Evolutionary conservation across 805 yeast genomes (phyloP).

Genomic region (Zygotorulaspora florentina): DNA sequence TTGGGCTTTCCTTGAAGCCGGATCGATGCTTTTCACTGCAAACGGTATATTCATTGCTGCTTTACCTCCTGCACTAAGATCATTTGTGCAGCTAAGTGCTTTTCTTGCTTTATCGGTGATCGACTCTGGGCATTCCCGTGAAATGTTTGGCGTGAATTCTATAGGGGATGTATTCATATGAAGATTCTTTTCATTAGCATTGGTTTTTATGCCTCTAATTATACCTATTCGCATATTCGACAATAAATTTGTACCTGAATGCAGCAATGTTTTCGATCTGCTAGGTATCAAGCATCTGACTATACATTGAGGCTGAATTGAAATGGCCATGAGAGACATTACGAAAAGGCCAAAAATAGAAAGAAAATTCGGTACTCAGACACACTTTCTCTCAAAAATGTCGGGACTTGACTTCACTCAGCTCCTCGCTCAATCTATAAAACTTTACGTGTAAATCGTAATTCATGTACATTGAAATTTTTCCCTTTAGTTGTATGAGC

Average conservation of each 20-base stretch:
- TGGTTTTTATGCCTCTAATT: constrained; percentile 10
- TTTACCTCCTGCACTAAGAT: constrained; percentile 13
- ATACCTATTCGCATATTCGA: constrained; percentile 1
- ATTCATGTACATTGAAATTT: neutral
- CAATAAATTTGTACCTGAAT: neutral
- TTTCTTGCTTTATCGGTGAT: constrained; percentile 26
- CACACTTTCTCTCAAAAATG: neutral
- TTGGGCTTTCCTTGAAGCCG: constrained; percentile 11
- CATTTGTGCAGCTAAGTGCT: constrained; percentile 37
- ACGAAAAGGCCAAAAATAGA: neutral
- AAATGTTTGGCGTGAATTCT: constrained; percentile 37
- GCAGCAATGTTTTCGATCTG: constrained; percentile 1
- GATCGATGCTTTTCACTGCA: constrained; percentile 44
- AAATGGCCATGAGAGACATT: constrained; percentile 4
- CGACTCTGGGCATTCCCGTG: constrained; percentile 8
- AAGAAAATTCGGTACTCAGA: too few species aligned
- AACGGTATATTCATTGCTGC: constrained; percentile 42
- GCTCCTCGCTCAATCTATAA: neutral
- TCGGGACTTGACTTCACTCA: neutral
- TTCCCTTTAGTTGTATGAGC: neutral
- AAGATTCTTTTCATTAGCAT: neutral
- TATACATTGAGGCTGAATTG: constrained; percentile 1
- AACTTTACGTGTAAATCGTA: neutral
- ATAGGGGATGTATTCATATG: constrained; percentile 37
- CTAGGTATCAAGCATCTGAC: constrained; percentile 3